phyloP scores from a whole-genome alignment of 2,329 filamentous ascomycete genomes.

The Ceratocystis eucalypticola region DNA sequence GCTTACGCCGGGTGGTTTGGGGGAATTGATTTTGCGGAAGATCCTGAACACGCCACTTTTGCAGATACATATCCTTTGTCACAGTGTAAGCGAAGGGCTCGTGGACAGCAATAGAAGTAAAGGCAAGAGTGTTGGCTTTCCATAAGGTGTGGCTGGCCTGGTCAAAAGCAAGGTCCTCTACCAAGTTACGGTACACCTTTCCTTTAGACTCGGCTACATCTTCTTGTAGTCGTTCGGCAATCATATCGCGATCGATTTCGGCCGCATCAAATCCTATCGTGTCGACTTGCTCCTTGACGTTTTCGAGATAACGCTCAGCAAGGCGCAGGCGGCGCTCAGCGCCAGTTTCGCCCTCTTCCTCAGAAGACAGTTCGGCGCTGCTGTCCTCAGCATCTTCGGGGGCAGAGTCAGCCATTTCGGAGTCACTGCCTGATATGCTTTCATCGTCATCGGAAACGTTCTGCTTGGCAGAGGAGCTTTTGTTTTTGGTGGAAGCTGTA shows the following conservation, averaged over 20 bases:
- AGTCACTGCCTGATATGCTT: slow-evolving; percentile 77
- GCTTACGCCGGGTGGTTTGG: slow-evolving; percentile 44
- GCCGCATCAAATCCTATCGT: slow-evolving; percentile 75
- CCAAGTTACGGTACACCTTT: slow-evolving; percentile 70
- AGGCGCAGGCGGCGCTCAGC: slow-evolving; percentile 76
- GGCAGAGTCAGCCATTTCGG: slow-evolving; percentile 30
- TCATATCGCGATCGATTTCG: slow-evolving; percentile 82
- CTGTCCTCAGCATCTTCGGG: slow-evolving; percentile 35
- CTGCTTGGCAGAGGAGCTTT: slow-evolving; percentile 8
- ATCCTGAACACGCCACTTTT: slow-evolving; percentile 78
- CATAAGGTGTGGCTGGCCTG: slow-evolving; percentile 57
- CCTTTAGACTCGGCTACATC: slow-evolving; percentile 89
- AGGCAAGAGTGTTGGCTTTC: slow-evolving; percentile 60
- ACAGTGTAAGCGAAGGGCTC: slow-evolving; percentile 77
- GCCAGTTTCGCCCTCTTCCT: slow-evolving; percentile 74
- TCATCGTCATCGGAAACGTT: slow-evolving; percentile 39
- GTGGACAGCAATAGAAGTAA: slow-evolving; percentile 68
- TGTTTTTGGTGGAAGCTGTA: not conserved
- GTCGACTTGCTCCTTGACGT: slow-evolving; percentile 69
- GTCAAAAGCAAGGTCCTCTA: slow-evolving; percentile 56
- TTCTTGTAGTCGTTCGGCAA: slow-evolving; percentile 79
- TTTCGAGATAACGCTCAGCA: slow-evolving; percentile 85
- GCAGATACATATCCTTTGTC: slow-evolving; percentile 68
- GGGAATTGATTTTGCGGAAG: slow-evolving; percentile 46
- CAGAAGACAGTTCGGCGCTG: slow-evolving; percentile 38